Conservation (phyloP, 768 basidiomycete genomes). For the Pulveroboletus ravenelii region DNA sequence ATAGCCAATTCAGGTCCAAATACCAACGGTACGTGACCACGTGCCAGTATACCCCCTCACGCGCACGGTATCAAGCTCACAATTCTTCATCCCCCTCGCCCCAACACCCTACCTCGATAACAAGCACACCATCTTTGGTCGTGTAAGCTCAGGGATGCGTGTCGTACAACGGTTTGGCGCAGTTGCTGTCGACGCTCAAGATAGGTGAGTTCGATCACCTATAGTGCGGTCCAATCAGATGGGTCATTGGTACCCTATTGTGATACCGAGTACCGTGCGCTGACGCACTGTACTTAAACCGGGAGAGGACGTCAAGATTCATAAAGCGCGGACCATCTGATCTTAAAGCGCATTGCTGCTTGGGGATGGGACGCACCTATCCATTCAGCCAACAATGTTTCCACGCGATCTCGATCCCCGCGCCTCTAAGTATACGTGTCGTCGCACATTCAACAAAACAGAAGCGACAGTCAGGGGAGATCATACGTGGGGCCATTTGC, state of each 20-base stretch:
- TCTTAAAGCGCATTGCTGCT: not conserved
- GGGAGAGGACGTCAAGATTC: slow-evolving; percentile 82
- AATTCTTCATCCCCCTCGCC: slow-evolving; percentile 86
- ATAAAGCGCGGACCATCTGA: slow-evolving; percentile 52
- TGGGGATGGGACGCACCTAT: no score
- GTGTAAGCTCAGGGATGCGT: slow-evolving; percentile 86
- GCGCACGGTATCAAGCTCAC: slow-evolving; percentile 60
- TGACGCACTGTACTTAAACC: slow-evolving; percentile 32
- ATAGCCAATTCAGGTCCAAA: slow-evolving; percentile 97
- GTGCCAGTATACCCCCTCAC: slow-evolving; percentile 1
- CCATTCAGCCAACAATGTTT: not conserved
- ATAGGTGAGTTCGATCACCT: slow-evolving; percentile 50
- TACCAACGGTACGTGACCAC: slow-evolving; percentile 57
- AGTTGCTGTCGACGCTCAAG: slow-evolving; percentile 84
- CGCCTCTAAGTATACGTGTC: no score
- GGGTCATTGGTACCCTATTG: no score
- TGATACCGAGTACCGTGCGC: not conserved
- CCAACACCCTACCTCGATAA: slow-evolving; percentile 82
- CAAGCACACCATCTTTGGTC: slow-evolving; percentile 87
- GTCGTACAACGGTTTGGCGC: slow-evolving; percentile 90
- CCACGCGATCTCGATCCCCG: not conserved
- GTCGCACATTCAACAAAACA: no score
- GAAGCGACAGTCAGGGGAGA: no score
- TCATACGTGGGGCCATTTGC: no score
- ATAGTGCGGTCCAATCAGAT: not conserved